Base-by-base conservation (phyloP, 768 basidiomycete genomes). In the Jaapia argillacea region DNA sequence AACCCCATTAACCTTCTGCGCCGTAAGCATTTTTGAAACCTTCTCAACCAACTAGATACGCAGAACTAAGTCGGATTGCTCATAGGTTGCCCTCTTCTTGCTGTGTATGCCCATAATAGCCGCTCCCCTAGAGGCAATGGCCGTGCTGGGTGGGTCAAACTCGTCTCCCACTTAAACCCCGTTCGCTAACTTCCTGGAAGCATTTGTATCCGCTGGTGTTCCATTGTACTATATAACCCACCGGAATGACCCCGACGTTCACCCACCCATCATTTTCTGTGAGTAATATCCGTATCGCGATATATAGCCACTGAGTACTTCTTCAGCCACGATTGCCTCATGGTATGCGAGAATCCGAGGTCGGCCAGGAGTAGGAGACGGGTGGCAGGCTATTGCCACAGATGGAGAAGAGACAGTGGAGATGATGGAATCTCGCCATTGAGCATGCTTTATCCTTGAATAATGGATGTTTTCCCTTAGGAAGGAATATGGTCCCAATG, bases 51-150 rank as follows among this genome's bases (percentile, higher is more conserved):
- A n/a, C n/a, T n/a, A n/a, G n/a, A n/a, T n/a, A n/a, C n/a, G n/a
- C n/a, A n/a, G n/a, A n/a, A n/a, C n/a, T n/a, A n/a, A n/a, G n/a
- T 33, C 28, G 28, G 28, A 16, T 16, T 33, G 28, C 31, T 22
- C 25, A 42, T 40, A 88, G 85, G 84, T 92, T 7, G 89, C 91
- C 2, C 65, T 91, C 41, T 93, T 93, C 64, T 69, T 98, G 42
- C 67, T 99, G 6, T 85, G 82, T 54, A 94, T 99, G 89, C 92
- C 93, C 2, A 71, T 94, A 41, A 82, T 93, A 45, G 94, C 94
- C 3, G 92, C 93, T 18, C 94, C 94, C 5, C 65, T 81, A 12
- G 85, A 94, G 58, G 91, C 93, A 0, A 59, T 87, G 4, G 81
- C 91, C 5, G 93, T 91, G 4, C 69, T 96, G 44, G 83, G 91